These are phyloP conservation scores for Chamaenerion angustifolium DNA, from an alignment of 345 rosid species.

Conservation along the genomic window DNA sequence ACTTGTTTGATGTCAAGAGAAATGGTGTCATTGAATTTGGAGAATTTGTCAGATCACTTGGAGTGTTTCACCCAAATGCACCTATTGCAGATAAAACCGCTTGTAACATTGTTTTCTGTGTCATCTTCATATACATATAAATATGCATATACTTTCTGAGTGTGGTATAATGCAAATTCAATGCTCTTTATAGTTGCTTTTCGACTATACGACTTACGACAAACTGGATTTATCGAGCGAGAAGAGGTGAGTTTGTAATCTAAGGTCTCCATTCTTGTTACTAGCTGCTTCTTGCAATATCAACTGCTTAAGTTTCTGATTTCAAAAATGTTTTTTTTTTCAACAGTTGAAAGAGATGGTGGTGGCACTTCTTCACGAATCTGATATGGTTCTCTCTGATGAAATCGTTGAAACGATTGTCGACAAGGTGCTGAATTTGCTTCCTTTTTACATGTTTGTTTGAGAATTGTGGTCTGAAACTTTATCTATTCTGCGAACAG, in stretches of 20 bases:
- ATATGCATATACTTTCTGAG: background rate
- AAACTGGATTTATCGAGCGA: conserved; percentile 73
- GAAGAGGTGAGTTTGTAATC: conserved; percentile 47
- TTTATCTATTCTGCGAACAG: conserved; percentile 16
- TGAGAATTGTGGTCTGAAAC: background rate
- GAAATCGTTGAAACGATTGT: conserved; percentile 64
- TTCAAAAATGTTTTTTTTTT: background rate
- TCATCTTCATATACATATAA: background rate
- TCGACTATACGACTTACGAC: conserved; percentile 65
- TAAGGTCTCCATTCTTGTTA: background rate
- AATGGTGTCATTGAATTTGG: conserved; percentile 90
- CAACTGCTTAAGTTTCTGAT: background rate
- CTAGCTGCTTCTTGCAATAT: background rate
- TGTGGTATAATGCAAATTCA: background rate
- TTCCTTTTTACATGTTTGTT: too few species aligned
- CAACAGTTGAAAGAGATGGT: conserved; percentile 85
- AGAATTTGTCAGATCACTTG: conserved; percentile 77
- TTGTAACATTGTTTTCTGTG: conserved; percentile 24
- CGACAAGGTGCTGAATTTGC: conserved; percentile 38
- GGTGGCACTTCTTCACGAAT: conserved; percentile 76
- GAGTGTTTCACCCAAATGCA: conserved; percentile 74
- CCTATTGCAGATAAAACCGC: conserved; percentile 48
- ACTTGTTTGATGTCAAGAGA: conserved; percentile 72
- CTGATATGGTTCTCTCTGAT: conserved; percentile 56
- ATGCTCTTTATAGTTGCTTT: conserved; percentile 50